Evolutionary conservation across 805 yeast species (phyloP).

Genomic region (Yamadazyma olivae): DNA sequence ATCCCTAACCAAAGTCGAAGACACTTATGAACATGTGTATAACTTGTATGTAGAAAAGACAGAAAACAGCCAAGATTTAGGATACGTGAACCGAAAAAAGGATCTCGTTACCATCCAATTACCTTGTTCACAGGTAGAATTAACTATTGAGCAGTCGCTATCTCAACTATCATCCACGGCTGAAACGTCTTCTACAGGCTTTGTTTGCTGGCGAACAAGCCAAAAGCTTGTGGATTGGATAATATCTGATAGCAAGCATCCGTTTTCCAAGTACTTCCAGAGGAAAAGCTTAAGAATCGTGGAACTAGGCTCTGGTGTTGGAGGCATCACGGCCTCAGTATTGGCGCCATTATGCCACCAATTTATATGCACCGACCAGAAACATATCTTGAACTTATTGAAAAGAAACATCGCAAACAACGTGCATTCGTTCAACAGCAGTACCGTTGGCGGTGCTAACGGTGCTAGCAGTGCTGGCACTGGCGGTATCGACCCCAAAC

Average conservation of each 20-base stretch:
- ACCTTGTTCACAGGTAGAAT: slow-evolving; percentile 18
- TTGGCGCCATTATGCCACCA: slow-evolving; percentile 29
- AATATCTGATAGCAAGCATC: slow-evolving; percentile 22
- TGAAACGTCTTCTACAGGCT: slow-evolving; percentile 48
- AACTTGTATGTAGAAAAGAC: slow-evolving; percentile 26
- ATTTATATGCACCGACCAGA: slow-evolving; percentile 60
- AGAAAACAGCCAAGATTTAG: slow-evolving; percentile 28
- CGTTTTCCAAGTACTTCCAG: slow-evolving; percentile 16
- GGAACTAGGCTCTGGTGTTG: slow-evolving; percentile 63
- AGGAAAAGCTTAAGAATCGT: slow-evolving; percentile 24
- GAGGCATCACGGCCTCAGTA: slow-evolving; percentile 46
- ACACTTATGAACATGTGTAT: slow-evolving; percentile 29
- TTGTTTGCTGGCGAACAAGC: slow-evolving; percentile 57
- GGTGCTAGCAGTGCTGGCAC: background rate
- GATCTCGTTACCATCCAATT: slow-evolving; percentile 22
- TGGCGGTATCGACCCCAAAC: slow-evolving; percentile 1
- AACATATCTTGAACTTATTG: slow-evolving; percentile 49
- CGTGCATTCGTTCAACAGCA: slow-evolving; percentile 5
- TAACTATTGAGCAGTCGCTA: slow-evolving; percentile 31
- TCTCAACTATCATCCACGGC: slow-evolving; percentile 29
- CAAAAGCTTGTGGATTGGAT: slow-evolving; percentile 54
- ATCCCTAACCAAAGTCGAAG: slow-evolving; percentile 8
- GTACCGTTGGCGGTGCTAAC: background rate
- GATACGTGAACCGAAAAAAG: slow-evolving; percentile 29
- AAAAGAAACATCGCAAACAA: slow-evolving; percentile 45